These are phyloP conservation scores for Scolecobasidium constrictum DNA, from an alignment of 2,329 filamentous ascomycete species.

Conservation along the genomic window DNA sequence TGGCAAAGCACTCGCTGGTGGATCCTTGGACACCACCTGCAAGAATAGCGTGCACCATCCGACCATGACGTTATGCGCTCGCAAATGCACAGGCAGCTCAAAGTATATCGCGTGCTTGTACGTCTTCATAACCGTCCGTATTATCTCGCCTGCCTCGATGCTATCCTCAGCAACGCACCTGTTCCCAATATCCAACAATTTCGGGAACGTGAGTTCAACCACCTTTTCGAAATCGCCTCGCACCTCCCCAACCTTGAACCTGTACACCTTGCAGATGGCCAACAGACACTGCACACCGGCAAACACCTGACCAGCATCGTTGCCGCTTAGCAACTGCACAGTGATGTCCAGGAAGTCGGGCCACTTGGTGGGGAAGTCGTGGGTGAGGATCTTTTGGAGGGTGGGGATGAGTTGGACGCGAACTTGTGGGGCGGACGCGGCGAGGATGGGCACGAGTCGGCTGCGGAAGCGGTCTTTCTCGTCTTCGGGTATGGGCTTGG, in stretches of 20 bases:
- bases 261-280: slow-evolving; percentile 88
- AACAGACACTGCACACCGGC: slow-evolving; percentile 89
- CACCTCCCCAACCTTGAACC: slow-evolving; percentile 80
- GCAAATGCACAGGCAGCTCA: slow-evolving; percentile 69
- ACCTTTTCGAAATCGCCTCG: slow-evolving; percentile 88
- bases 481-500: slow-evolving; percentile 70
- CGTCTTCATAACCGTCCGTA: slow-evolving; percentile 87
- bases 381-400: slow-evolving; percentile 89
- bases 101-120: slow-evolving; percentile 99
- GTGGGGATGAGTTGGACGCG: slow-evolving; percentile 89
- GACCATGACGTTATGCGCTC: slow-evolving; percentile 73
- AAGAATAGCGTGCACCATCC: slow-evolving; percentile 96
- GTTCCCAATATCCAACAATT: slow-evolving; percentile 76
- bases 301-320: slow-evolving; percentile 77
- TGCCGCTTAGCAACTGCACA: slow-evolving; percentile 74
- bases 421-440: slow-evolving; percentile 66
- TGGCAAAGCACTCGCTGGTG: slow-evolving; percentile 66
- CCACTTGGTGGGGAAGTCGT: slow-evolving; percentile 92
- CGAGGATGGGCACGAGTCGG: slow-evolving; percentile 80
- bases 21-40: slow-evolving; percentile 74
- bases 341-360: slow-evolving; percentile 91
- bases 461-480: slow-evolving; percentile 83
- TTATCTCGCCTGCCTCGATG: slow-evolving; percentile 91
- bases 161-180: slow-evolving; percentile 84
- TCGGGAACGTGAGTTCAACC: slow-evolving; percentile 80